Conservation (phyloP, 371 early-diverging fungal species). For the Syncephalastrum racemosum region DNA sequence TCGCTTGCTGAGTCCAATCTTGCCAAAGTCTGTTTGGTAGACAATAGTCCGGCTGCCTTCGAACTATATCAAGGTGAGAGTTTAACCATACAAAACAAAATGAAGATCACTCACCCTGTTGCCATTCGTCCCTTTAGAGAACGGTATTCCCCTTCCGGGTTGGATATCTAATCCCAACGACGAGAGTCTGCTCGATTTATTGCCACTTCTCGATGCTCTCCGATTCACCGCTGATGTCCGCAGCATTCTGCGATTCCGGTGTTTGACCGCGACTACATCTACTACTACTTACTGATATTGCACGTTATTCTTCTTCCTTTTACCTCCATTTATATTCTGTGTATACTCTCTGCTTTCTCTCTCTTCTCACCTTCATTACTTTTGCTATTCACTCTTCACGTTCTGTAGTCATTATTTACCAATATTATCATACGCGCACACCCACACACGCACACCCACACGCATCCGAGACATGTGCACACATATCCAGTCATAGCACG, state of each 20-base stretch:
- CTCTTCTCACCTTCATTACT: too few species aligned
- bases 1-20: constrained; percentile 79
- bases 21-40: constrained; percentile 86
- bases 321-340: too few species aligned
- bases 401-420: too few species aligned
- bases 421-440: too few species aligned
- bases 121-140: constrained; percentile 53
- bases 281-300: too few species aligned
- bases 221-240: constrained; percentile 85
- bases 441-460: too few species aligned
- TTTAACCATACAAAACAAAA: not conserved
- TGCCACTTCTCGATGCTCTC: constrained; percentile 85
- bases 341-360: too few species aligned
- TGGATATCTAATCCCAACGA: constrained; percentile 83
- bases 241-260: constrained; percentile 49
- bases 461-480: too few species aligned
- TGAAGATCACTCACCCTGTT: constrained; percentile 1
- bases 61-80: constrained; percentile 76
- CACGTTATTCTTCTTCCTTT: too few species aligned
- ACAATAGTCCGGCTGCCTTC: constrained; percentile 89
- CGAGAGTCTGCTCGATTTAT: constrained; percentile 79
- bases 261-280: too few species aligned
- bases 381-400: too few species aligned
- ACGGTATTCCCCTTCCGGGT: constrained; percentile 81
- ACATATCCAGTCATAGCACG: too few species aligned